Percentiles rank a stretch among this genome's conserved stretches.
phyloP scores from a whole-genome alignment of 108 stramenopile genomes.

The Nitzschia inconspicua region DNA sequence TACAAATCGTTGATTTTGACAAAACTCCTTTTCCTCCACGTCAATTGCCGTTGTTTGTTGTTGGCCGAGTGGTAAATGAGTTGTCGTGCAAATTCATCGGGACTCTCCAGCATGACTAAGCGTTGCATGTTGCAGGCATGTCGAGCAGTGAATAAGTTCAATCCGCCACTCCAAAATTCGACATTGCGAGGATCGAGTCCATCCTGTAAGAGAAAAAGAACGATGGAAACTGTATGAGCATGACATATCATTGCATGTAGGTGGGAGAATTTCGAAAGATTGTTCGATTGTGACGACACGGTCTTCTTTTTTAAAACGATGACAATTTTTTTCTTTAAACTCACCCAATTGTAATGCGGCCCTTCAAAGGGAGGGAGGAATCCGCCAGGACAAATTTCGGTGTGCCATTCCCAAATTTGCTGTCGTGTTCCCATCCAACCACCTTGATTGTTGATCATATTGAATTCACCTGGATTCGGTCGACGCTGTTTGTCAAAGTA shows the following conservation, averaged over 20 bases:
- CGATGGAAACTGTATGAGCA: slow-evolving; percentile 34
- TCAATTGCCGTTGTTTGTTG: slow-evolving; percentile 78
- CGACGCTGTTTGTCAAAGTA: slow-evolving; percentile 27
- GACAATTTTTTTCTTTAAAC: no score
- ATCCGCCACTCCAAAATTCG: slow-evolving; percentile 75
- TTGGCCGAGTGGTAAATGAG: slow-evolving; percentile 81
- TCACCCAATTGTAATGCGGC: slow-evolving; percentile 57
- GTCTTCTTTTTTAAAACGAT: no score
- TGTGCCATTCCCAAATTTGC: slow-evolving; percentile 66
- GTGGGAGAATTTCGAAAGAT: no score
- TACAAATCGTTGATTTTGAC: slow-evolving; percentile 56
- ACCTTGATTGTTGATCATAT: slow-evolving; percentile 69
- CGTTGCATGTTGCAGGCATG: slow-evolving; percentile 77
- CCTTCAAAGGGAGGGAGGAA: slow-evolving; percentile 83
- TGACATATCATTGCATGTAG: neutral
- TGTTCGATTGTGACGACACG: no score
- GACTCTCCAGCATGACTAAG: slow-evolving; percentile 71
- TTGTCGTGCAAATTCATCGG: slow-evolving; percentile 60
- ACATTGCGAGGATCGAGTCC: slow-evolving; percentile 63
- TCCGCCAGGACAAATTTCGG: slow-evolving; percentile 74
- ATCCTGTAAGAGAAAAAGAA: slow-evolving; percentile 41
- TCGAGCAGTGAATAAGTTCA: slow-evolving; percentile 38
- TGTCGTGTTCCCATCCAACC: slow-evolving; percentile 84
- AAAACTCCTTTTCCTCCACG: slow-evolving; percentile 23
- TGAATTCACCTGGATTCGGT: slow-evolving; percentile 34